Evolutionary conservation across 495 filamentous ascomycete genomes (phyloP).

Genomic region (Elasticomyces elasticus): DNA sequence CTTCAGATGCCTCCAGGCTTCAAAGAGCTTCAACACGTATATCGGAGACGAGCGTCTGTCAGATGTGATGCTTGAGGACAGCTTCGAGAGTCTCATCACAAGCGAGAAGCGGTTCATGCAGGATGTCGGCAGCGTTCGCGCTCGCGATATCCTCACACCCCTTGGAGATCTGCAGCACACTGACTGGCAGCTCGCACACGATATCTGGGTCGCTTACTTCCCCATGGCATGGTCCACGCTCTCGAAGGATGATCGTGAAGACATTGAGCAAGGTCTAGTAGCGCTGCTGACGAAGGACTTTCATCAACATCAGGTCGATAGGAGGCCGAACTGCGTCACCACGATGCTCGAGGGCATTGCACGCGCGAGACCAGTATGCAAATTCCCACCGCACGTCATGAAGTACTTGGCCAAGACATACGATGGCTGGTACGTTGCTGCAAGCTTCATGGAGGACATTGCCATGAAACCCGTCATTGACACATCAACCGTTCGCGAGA

Average conservation of each 20-base stretch:
- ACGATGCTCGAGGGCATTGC: constrained; percentile 78
- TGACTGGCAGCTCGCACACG: constrained; percentile 64
- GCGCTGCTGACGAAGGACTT: constrained; percentile 85
- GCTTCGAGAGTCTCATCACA: constrained; percentile 68
- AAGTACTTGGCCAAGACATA: constrained; percentile 87
- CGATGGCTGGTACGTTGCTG: constrained; percentile 89
- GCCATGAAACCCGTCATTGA: constrained; percentile 77
- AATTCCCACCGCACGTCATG: constrained; percentile 87
- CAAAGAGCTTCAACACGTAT: constrained; percentile 58
- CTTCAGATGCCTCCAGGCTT: constrained; percentile 62
- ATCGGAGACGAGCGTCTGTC: constrained; percentile 62
- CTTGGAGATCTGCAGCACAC: constrained; percentile 91
- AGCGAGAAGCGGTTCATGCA: constrained; percentile 69
- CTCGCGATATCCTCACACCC: constrained; percentile 80
- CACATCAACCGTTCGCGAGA: constrained; percentile 71
- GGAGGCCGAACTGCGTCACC: constrained; percentile 87
- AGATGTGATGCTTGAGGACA: constrained; percentile 65
- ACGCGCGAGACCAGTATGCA: constrained; percentile 70
- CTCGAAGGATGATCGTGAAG: constrained; percentile 76
- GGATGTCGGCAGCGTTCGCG: constrained; percentile 72
- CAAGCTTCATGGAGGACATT: constrained; percentile 72
- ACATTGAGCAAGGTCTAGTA: constrained; percentile 82
- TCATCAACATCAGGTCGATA: constrained; percentile 85
- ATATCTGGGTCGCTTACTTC: constrained; percentile 85
- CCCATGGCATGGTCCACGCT: constrained; percentile 87